phyloP scores from a whole-genome alignment of 2,329 filamentous ascomycete species.

The Apiospora phragmitis region DNA sequence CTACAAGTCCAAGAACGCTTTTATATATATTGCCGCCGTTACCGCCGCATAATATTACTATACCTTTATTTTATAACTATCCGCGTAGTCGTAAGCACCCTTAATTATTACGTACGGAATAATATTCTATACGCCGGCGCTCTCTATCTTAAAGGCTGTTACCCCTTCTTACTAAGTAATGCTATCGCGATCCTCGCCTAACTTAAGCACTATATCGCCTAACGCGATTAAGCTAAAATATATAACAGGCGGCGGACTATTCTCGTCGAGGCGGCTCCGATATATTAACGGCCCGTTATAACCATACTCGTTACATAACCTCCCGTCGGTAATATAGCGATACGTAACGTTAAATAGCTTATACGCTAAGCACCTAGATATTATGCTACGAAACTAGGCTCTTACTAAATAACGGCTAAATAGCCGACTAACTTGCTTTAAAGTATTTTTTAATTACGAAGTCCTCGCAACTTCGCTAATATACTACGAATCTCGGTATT shows the following conservation, averaged over 20 bases:
- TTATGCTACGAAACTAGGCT: conserved; percentile 10
- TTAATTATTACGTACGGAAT: conserved; percentile 40
- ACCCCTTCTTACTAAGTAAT: conserved; percentile 28
- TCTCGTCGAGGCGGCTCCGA: conserved; percentile 18
- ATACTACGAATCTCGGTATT: conserved; percentile 23
- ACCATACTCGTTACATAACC: conserved; percentile 13
- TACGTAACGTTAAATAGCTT: conserved; percentile 21
- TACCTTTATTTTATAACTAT: conserved; percentile 37
- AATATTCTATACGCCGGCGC: conserved; percentile 31
- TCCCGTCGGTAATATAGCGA: conserved; percentile 15
- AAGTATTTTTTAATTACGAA: conserved; percentile 14
- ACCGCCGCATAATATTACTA: conserved; percentile 31
- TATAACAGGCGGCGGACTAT: conserved; percentile 23
- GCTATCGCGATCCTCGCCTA: conserved; percentile 34
- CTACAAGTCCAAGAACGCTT: not conserved
- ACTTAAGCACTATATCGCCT: conserved; percentile 42
- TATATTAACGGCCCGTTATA: conserved; percentile 24
- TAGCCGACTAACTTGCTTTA: conserved; percentile 11
- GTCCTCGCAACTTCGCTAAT: conserved; percentile 30
- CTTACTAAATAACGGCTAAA: conserved; percentile 7
- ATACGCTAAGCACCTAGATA: conserved; percentile 18
- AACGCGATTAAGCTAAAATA: conserved; percentile 41
- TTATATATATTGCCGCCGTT: not conserved
- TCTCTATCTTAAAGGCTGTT: conserved; percentile 37
- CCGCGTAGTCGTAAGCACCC: conserved; percentile 39